Conservation (phyloP, 352 stramenopile species). For the Globisporangium paroecandrum region DNA sequence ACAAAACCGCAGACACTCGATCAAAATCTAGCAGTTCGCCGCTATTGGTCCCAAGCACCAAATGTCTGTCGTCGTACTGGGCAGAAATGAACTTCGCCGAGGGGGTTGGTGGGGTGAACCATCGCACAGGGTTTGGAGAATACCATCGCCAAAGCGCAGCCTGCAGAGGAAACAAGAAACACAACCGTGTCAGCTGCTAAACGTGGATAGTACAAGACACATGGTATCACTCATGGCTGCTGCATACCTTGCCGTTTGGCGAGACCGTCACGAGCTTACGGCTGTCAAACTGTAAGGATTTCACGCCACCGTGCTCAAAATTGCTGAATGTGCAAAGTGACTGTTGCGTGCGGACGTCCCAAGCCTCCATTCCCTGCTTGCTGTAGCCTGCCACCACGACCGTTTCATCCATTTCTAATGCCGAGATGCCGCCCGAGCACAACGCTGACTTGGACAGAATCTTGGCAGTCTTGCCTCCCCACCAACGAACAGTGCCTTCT, state of each 20-base stretch:
- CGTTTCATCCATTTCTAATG: slow-evolving; percentile 87
- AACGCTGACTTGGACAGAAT: slow-evolving; percentile 81
- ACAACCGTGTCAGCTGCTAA: neutral
- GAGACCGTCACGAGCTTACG: slow-evolving; percentile 85
- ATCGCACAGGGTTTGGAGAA: slow-evolving; percentile 68
- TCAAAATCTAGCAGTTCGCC: slow-evolving; percentile 81
- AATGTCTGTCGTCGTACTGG: slow-evolving; percentile 68
- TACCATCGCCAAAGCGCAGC: slow-evolving; percentile 85
- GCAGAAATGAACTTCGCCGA: slow-evolving; percentile 61
- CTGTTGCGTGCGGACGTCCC: slow-evolving; percentile 87
- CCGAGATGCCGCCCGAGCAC: slow-evolving; percentile 69
- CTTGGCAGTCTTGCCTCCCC: slow-evolving; percentile 85
- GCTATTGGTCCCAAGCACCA: slow-evolving; percentile 73
- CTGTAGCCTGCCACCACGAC: slow-evolving; percentile 83
- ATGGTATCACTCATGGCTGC: neutral
- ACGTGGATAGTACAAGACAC: neutral
- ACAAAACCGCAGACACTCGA: slow-evolving; percentile 57
- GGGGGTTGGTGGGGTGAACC: slow-evolving; percentile 54
- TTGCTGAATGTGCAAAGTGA: slow-evolving; percentile 83
- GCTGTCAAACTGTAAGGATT: slow-evolving; percentile 81
- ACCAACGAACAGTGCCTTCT: slow-evolving; percentile 84
- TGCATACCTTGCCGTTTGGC: slow-evolving; percentile 56
- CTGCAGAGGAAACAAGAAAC: slow-evolving; percentile 23
- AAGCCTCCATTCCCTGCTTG: slow-evolving; percentile 83
- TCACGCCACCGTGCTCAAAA: slow-evolving; percentile 60